A percentile compares a stretch with the other conserved stretches of the same genome.
Conservation (phyloP, 805 yeast species). For the Nakazawaea holstii region DNA sequence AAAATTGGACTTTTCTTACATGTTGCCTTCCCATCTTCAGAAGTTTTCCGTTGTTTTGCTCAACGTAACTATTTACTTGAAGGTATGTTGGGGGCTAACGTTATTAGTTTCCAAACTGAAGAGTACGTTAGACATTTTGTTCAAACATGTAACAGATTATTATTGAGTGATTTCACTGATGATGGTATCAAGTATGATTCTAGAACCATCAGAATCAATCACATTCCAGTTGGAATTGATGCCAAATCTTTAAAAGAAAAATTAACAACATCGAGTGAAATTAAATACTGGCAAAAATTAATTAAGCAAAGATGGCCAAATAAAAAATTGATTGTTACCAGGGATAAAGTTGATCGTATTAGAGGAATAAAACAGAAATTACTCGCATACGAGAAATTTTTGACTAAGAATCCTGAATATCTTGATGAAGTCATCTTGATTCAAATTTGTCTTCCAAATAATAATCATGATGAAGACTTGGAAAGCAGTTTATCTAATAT, state of each 20-base stretch:
- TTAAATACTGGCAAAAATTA: constrained; percentile 58
- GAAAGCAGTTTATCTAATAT: constrained; percentile 72
- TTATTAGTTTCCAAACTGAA: constrained; percentile 82
- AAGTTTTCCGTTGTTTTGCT: constrained; percentile 90
- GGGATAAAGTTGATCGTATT: constrained; percentile 84
- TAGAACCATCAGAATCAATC: constrained; percentile 46
- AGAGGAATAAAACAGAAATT: constrained; percentile 88
- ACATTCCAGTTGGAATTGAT: constrained; percentile 78
- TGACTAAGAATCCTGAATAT: constrained; percentile 66
- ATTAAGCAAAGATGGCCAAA: constrained; percentile 76
- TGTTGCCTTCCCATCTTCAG: constrained; percentile 92
- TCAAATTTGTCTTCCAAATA: constrained; percentile 69
- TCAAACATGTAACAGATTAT: constrained; percentile 80
- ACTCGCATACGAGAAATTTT: constrained; percentile 77
- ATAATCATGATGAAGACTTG: constrained; percentile 43
- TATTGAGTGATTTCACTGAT: constrained; percentile 76
- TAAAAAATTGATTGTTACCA: constrained; percentile 68
- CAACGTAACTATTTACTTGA: constrained; percentile 69
- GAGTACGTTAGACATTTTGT: constrained; percentile 93
- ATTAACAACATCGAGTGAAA: constrained; percentile 39
- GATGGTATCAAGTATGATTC: constrained; percentile 58
- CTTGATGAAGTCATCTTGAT: constrained; percentile 68
- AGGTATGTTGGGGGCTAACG: constrained; percentile 87
- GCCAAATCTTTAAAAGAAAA: constrained; percentile 46
- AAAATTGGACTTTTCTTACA: constrained; percentile 90